These are phyloP conservation scores for Botryotinia convoluta DNA, from an alignment of 2,329 filamentous ascomycete species.

Conservation along the genomic window DNA sequence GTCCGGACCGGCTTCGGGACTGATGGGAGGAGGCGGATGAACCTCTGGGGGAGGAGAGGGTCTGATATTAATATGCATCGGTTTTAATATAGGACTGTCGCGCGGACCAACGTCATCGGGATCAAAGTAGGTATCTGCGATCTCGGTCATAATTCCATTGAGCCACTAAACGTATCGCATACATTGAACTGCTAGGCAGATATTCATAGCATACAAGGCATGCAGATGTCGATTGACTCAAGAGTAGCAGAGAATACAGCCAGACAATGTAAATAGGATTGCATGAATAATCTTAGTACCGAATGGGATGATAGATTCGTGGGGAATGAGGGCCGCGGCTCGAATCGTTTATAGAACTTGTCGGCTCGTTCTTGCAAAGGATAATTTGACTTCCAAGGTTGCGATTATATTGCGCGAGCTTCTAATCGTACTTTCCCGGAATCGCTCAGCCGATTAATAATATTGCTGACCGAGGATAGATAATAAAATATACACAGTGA, in stretches of 20 bases:
- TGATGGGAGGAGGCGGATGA: constrained; percentile 46
- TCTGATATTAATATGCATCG: constrained; percentile 45
- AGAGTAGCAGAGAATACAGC: neutral
- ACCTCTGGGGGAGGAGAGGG: constrained; percentile 53
- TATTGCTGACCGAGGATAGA: neutral
- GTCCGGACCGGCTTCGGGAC: constrained; percentile 41
- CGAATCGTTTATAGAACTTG: neutral
- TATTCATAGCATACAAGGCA: constrained; percentile 30
- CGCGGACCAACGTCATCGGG: constrained; percentile 47
- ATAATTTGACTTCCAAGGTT: neutral
- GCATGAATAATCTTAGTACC: neutral
- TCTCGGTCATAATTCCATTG: constrained; percentile 21
- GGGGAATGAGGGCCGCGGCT: neutral
- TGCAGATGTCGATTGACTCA: constrained; percentile 4
- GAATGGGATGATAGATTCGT: neutral
- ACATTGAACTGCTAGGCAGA: constrained; percentile 19
- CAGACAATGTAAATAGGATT: neutral
- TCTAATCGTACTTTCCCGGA: neutral
- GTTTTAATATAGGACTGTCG: constrained; percentile 44
- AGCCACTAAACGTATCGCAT: constrained; percentile 14
- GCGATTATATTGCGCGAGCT: neutral
- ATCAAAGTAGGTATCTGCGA: constrained; percentile 41
- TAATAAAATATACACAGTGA: constrained; percentile 3
- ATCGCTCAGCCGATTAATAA: neutral
- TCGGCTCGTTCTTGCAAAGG: neutral